phyloP scores from a whole-genome alignment of 2,329 filamentous ascomycete species.

The Aspergillus caelatus region DNA sequence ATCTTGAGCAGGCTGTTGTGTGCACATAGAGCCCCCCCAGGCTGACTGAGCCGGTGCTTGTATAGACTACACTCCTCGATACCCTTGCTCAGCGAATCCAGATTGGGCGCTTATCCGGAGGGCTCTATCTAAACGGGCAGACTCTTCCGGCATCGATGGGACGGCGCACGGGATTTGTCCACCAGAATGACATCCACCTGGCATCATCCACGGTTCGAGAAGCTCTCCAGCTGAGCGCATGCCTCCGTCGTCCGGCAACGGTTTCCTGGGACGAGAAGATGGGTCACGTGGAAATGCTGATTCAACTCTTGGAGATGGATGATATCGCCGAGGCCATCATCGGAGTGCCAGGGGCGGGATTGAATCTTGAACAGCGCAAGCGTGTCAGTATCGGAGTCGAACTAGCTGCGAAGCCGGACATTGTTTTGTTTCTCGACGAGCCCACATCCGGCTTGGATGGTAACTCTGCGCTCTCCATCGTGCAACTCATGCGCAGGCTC shows the following conservation, averaged over 20 bases:
- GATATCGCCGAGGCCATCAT: conserved; percentile 66
- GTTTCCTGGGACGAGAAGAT: conserved; percentile 61
- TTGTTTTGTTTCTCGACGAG: conserved; percentile 63
- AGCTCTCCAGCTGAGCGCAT: conserved; percentile 63
- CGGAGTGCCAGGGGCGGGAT: conserved; percentile 58
- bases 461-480: conserved; percentile 58
- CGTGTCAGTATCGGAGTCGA: conserved; percentile 30
- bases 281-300: conserved; percentile 64
- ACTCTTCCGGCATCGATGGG: conserved; percentile 51
- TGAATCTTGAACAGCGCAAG: conserved; percentile 53
- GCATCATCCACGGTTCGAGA: conserved; percentile 62
- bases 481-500: conserved; percentile 58
- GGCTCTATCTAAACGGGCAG: conserved; percentile 1
- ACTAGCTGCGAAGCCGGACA: conserved; percentile 40
- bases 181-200: conserved; percentile 66
- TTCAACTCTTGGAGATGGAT: conserved; percentile 65
- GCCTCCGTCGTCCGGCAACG: conserved; percentile 60
- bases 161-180: conserved; percentile 53
- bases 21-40: background rate
- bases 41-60: background rate
- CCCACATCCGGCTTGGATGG: conserved; percentile 59
- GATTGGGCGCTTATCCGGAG: conserved; percentile 1
- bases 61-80: conserved; percentile 13
- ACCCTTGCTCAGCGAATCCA: conserved; percentile 8
- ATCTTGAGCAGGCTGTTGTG: background rate